Evolutionary conservation across 2,329 filamentous ascomycete species (phyloP).

Genomic region (Trichoderma gracile): DNA sequence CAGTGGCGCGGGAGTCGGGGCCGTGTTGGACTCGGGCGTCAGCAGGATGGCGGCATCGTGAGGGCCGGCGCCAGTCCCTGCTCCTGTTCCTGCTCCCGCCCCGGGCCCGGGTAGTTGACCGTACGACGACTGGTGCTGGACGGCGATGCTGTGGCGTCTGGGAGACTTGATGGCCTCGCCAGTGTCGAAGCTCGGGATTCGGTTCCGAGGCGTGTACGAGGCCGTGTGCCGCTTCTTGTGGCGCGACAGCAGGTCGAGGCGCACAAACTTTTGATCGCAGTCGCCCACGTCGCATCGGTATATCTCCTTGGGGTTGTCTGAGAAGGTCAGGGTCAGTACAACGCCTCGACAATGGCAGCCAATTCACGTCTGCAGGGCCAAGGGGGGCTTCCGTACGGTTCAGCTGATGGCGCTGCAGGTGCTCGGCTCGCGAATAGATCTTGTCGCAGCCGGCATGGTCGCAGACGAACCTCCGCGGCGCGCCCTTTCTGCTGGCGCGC

Average conservation of each 20-base stretch:
- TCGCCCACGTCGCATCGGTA: slow-evolving; percentile 74
- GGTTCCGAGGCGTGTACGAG: slow-evolving; percentile 53
- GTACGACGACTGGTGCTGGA: slow-evolving; percentile 5
- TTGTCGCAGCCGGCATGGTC: slow-evolving; percentile 73
- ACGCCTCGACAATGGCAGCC: background rate
- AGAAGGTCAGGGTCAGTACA: slow-evolving; percentile 17
- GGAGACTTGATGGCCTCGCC: slow-evolving; percentile 28
- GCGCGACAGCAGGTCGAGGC: slow-evolving; percentile 71
- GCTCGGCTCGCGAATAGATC: slow-evolving; percentile 77
- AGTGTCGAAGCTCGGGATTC: slow-evolving; percentile 50
- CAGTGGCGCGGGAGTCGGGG: slow-evolving; percentile 34
- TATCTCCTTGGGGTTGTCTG: slow-evolving; percentile 78
- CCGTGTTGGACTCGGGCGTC: slow-evolving; percentile 43
- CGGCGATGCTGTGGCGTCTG: background rate
- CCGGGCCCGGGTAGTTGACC: slow-evolving; percentile 25
- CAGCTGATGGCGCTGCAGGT: slow-evolving; percentile 77
- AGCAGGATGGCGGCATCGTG: slow-evolving; percentile 51
- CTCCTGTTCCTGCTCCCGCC: too few relatives aligned
- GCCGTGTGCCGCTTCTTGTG: slow-evolving; percentile 66
- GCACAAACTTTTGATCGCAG: slow-evolving; percentile 75
- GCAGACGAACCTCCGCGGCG: slow-evolving; percentile 59
- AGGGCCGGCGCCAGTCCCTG: slow-evolving; percentile 36
- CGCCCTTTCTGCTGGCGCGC: slow-evolving; percentile 54
- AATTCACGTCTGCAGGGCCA: background rate
- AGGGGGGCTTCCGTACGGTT: slow-evolving; percentile 62